These are phyloP conservation scores for Cyclotella kingstonii DNA, from an alignment of 108 stramenopile genomes.

Conservation along the genomic window DNA sequence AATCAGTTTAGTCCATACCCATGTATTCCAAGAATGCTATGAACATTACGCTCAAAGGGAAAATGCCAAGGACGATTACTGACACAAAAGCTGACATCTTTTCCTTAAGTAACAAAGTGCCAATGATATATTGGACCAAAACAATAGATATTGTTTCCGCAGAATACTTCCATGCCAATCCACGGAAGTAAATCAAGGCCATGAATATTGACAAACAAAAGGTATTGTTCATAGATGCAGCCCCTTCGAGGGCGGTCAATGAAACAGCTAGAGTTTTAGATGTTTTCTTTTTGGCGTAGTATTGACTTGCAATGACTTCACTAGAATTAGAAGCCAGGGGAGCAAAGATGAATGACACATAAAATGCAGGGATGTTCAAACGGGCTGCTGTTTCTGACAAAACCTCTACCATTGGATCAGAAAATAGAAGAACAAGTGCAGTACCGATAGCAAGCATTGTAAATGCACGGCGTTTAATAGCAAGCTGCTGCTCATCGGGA, in stretches of 20 bases:
- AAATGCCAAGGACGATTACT: conserved; percentile 64
- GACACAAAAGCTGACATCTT: conserved; percentile 43
- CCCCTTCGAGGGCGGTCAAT: conserved; percentile 87
- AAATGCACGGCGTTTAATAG: conserved; percentile 85
- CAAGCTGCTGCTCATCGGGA: conserved; percentile 85
- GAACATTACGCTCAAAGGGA: conserved; percentile 82
- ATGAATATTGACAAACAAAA: conserved; percentile 95
- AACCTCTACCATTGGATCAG: conserved; percentile 98
- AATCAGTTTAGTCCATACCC: conserved; percentile 66
- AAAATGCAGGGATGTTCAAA: conserved; percentile 78
- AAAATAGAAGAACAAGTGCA: conserved; percentile 84
- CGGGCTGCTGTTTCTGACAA: conserved; percentile 87
- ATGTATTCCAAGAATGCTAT: conserved; percentile 77
- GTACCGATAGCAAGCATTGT: conserved; percentile 86
- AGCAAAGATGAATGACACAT: conserved; percentile 95
- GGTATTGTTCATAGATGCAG: conserved; percentile 98
- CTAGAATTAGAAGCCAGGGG: conserved; percentile 95
- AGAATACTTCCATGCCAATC: conserved; percentile 94
- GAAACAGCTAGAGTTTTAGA: conserved; percentile 91
- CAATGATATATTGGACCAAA: conserved; percentile 84
- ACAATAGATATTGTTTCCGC: conserved; percentile 95
- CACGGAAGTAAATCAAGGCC: conserved; percentile 87
- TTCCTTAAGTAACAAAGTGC: conserved; percentile 42
- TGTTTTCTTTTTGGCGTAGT: conserved; percentile 94
- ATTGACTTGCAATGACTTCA: conserved; percentile 91